phyloP scores from a whole-genome alignment of 345 rosid genomes.

The Murraya koenigii region DNA sequence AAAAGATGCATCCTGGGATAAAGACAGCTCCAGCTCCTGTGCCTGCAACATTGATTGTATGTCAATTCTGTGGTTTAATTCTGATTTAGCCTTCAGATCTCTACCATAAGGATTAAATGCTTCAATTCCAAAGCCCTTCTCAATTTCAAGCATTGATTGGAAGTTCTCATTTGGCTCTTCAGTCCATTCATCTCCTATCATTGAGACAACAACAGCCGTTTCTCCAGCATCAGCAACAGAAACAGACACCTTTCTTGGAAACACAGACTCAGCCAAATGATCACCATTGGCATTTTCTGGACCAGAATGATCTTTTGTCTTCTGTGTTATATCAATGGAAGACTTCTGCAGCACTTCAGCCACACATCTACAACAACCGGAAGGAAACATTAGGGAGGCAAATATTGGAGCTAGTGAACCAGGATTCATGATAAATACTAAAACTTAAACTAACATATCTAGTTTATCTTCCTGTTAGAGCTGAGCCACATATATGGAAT shows the following conservation, averaged over 20 bases:
- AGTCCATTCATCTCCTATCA: conserved; percentile 49
- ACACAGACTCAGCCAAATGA: conserved; percentile 48
- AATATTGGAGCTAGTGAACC: not conserved
- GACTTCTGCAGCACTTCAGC: conserved; percentile 46
- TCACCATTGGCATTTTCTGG: conserved; percentile 37
- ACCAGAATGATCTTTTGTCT: conserved; percentile 34
- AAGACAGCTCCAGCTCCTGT: conserved; percentile 41
- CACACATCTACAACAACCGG: conserved; percentile 53
- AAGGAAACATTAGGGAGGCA: conserved; percentile 13
- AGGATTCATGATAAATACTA: not conserved
- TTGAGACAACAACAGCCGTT: conserved; percentile 88
- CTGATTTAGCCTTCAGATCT: conserved; percentile 26
- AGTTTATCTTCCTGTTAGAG: not conserved
- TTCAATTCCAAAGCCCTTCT: conserved; percentile 27
- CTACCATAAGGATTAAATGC: conserved; percentile 28
- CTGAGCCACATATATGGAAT: not conserved
- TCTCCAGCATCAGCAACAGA: conserved; percentile 92
- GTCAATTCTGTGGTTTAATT: conserved; percentile 31
- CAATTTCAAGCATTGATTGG: conserved; percentile 32
- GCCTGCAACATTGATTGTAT: conserved; percentile 29
- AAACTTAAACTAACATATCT: not conserved
- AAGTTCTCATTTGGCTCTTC: conserved; percentile 40
- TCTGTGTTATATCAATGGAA: conserved; percentile 35
- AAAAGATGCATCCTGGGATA: conserved; percentile 39
- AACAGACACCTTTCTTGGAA: conserved; percentile 67